These are phyloP conservation scores for Lachnellula subtilissima DNA, from an alignment of 2,329 filamentous ascomycete species.

Conservation along the genomic window DNA sequence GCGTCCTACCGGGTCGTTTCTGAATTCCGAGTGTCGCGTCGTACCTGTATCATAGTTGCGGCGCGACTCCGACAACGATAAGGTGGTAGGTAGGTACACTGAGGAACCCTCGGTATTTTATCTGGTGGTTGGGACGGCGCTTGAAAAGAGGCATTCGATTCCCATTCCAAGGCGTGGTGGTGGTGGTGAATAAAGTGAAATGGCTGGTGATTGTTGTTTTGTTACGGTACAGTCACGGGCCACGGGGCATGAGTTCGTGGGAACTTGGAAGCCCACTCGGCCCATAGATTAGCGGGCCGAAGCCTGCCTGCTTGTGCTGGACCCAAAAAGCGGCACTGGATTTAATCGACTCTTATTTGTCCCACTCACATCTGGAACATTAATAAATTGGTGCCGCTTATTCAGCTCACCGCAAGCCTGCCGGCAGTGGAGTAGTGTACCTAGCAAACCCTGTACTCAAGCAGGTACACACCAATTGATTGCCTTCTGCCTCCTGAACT, in stretches of 20 bases:
- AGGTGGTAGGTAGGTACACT: not conserved
- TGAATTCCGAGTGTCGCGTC: slow-evolving; percentile 14
- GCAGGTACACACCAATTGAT: slow-evolving; percentile 5
- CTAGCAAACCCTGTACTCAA: not conserved
- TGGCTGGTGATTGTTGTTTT: not conserved
- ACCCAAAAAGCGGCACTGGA: not conserved
- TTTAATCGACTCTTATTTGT: no score
- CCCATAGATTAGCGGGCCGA: not conserved
- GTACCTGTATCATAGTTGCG: slow-evolving; percentile 21
- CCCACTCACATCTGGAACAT: no score
- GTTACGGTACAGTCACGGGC: no score
- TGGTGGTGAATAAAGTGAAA: not conserved
- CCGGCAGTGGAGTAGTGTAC: not conserved
- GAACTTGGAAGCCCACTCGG: not conserved
- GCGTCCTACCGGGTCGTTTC: slow-evolving; percentile 12
- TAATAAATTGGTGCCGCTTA: not conserved
- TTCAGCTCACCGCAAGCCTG: not conserved
- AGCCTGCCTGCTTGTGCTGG: not conserved
- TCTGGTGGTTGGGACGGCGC: no score
- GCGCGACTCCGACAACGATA: slow-evolving; percentile 4
- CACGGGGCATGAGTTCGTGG: not conserved
- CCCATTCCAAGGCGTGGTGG: not conserved
- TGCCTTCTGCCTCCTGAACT: not conserved
- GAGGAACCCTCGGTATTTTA: no score
- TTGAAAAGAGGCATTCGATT: no score